Evolutionary conservation across 306 rosid genomes (phyloP), one percentile per base, ranked within the genome.

Genomic region (Betula pendula): DNA sequence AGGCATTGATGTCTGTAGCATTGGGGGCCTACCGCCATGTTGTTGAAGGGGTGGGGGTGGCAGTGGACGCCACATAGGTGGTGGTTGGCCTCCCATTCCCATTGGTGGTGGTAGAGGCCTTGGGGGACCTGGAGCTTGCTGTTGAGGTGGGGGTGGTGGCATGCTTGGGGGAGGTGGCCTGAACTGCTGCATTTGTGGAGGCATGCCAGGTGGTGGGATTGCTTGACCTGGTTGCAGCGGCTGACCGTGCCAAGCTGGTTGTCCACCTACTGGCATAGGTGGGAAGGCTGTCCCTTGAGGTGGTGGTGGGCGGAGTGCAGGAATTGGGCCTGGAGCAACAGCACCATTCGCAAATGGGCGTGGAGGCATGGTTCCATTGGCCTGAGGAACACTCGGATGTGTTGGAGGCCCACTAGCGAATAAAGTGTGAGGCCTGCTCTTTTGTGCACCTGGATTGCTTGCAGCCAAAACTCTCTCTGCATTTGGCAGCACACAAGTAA

Each of bases 391-490:
- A 75, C 68, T 89, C 27, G 90, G 76, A 29, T 92, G 95, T 25
- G 97, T 77, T 12, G 97, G 99, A 76, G 99, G 99, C 31, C 97
- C 98, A 38, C 94, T 92, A 71, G 99, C 98, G 50, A 95, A 95
- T 82, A 92, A 76, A 12, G 98, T 92, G 78, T 92, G 99, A 78
- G 99, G 99, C 82, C 99, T 84, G 88, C 96, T 95, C 84, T 89
- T 95, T 68, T 92, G 91, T 31, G 89, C 81, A 65, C 22, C 58
- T 44, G 97, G 99, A 80, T 95, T 95, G 83, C 99, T 95, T 47
- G 97, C 93, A 77, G 97, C 99, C 94, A 95, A 82, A 80, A 92
- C 97, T 91, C 97, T 92, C 83, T 95, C 99, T 95, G 86, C 84
- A 84, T 44, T 55, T 63, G 3, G 65, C 66, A 68, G 24, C 15